Conservation (phyloP, 2,329 filamentous ascomycete species). For the Aspergillus ibericus region DNA sequence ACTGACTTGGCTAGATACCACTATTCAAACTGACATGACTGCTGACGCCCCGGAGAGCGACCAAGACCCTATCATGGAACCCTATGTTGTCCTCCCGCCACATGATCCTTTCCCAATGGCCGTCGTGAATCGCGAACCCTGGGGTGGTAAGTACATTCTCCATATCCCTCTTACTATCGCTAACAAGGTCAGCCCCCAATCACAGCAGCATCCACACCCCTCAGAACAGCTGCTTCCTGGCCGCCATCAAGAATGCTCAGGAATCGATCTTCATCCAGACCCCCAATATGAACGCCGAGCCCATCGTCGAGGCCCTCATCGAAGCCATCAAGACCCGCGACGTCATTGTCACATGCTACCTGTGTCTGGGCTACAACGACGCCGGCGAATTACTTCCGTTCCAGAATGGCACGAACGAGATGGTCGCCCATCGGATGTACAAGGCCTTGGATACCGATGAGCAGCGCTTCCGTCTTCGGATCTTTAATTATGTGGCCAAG, state of each 20-base stretch:
- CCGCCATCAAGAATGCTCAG: conserved; percentile 64
- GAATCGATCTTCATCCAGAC: conserved; percentile 73
- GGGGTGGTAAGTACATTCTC: conserved; percentile 49
- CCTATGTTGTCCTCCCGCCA: conserved; percentile 59
- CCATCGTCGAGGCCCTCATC: conserved; percentile 62
- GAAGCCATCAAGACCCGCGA: conserved; percentile 64
- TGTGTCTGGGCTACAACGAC: conserved; percentile 79
- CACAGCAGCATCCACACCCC: conserved; percentile 63
- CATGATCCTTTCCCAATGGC: conserved; percentile 67
- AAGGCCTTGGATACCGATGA: conserved; percentile 53
- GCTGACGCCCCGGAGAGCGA: conserved; percentile 57
- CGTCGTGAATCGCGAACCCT: conserved; percentile 68
- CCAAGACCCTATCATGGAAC: conserved; percentile 61
- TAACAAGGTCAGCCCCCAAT: conserved; percentile 48
- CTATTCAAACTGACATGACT: conserved; percentile 52
- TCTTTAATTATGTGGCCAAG: conserved; percentile 72
- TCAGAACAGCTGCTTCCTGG: conserved; percentile 75
- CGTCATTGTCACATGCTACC: conserved; percentile 66
- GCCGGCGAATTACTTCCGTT: conserved; percentile 72
- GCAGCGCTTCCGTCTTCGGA: conserved; percentile 55
- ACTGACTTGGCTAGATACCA: conserved; percentile 46
- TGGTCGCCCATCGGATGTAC: conserved; percentile 63
- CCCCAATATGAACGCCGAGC: conserved; percentile 72
- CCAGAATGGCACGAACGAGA: conserved; percentile 75
- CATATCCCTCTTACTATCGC: neutral